These are phyloP conservation scores for Solanum corneliomulleri DNA, from an alignment of 257 asterid genomes.

Conservation along the genomic window DNA sequence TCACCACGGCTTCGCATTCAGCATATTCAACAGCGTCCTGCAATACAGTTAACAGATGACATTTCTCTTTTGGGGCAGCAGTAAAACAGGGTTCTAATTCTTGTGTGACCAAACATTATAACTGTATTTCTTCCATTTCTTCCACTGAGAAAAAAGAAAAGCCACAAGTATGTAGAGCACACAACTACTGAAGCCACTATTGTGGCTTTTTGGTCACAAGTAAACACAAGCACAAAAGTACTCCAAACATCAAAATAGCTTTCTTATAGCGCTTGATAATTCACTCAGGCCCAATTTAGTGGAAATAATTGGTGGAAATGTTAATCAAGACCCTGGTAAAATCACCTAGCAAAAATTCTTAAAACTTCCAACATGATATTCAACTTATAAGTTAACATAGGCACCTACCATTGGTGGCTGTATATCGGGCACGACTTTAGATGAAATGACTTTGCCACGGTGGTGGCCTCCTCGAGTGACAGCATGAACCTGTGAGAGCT, in stretches of 20 bases:
- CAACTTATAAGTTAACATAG: neutral
- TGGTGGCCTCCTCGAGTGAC: constrained; percentile 25
- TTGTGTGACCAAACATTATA: neutral
- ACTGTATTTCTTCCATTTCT: neutral
- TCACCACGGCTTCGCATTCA: constrained; percentile 21
- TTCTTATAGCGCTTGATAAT: neutral
- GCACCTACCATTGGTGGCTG: constrained; percentile 18
- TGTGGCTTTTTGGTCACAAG: neutral
- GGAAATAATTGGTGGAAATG: neutral
- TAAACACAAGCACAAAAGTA: neutral
- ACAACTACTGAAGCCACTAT: neutral
- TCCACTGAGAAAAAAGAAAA: neutral
- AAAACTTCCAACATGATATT: neutral
- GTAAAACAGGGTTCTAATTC: neutral
- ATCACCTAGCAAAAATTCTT: neutral
- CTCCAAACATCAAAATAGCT: neutral
- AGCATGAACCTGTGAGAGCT: constrained; percentile 21
- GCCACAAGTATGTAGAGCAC: neutral
- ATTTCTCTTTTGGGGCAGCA: neutral
- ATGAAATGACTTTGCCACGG: constrained; percentile 20
- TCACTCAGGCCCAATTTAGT: neutral
- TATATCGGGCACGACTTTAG: constrained; percentile 16
- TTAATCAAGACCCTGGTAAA: neutral
- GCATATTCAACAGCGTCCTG: constrained; percentile 23
- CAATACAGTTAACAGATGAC: neutral